phyloP scores from a whole-genome alignment of 768 basidiomycete species.

The Suillus luteus region DNA sequence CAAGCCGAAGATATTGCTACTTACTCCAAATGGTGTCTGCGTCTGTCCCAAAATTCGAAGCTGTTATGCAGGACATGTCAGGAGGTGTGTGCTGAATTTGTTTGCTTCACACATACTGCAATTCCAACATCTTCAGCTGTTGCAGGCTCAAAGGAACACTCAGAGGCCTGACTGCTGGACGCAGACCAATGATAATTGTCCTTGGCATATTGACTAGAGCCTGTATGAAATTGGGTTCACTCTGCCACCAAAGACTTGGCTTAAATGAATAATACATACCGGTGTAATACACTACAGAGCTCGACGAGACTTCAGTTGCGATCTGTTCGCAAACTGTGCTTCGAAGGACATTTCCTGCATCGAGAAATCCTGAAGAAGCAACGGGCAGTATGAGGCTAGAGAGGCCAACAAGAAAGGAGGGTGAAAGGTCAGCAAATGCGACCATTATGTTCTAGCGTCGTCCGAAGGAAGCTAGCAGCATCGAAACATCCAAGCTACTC shows the following conservation, averaged over 20 bases:
- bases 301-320: conserved; percentile 38
- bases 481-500: no score
- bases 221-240: not conserved
- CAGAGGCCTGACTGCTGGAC: conserved; percentile 42
- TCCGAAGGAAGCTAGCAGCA: not conserved
- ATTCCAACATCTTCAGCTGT: conserved; percentile 48
- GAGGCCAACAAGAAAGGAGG: not conserved
- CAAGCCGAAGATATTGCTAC: conserved; percentile 5
- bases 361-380: not conserved
- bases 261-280: conserved; percentile 32
- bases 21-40: conserved; percentile 51
- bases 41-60: conserved; percentile 45
- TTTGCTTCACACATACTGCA: conserved; percentile 39
- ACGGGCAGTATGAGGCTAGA: not conserved
- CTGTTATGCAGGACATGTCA: conserved; percentile 28
- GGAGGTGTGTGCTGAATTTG: not conserved
- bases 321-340: conserved; percentile 38
- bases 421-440: not conserved
- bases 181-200: conserved; percentile 52
- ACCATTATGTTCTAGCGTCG: not conserved
- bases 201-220: conserved; percentile 32
- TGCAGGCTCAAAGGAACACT: conserved; percentile 54
- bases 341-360: not conserved
- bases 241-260: not conserved
- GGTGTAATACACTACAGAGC: conserved; percentile 48